A percentile compares a stretch with the other conserved stretches of the same genome.
These are phyloP conservation scores for Symbiodinium pilosum DNA, from an alignment of 73 alveolate species.

Conservation along the genomic window DNA sequence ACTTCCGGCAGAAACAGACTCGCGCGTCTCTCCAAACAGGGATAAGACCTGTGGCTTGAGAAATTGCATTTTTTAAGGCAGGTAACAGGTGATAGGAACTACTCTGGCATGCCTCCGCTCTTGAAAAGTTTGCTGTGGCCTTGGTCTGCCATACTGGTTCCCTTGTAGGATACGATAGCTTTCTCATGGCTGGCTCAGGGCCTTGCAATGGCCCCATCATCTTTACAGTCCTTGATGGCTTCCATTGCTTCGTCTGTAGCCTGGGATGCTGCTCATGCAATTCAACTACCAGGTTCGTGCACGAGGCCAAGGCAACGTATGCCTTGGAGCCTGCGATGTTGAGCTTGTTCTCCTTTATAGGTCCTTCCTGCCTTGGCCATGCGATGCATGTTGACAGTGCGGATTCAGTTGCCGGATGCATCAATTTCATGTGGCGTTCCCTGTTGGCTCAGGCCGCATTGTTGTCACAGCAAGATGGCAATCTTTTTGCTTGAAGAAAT, in stretches of 20 bases:
- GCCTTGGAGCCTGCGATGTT: constrained; percentile 79
- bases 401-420: too few relatives aligned
- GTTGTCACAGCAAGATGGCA: too few relatives aligned
- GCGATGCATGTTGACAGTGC: too few relatives aligned
- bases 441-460: too few relatives aligned
- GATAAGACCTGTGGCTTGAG: constrained; percentile 18
- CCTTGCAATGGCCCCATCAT: constrained; percentile 49
- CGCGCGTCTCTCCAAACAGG: constrained; percentile 80
- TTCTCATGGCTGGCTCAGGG: background rate
- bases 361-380: constrained; percentile 65
- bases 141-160: background rate
- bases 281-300: too few relatives aligned
- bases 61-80: background rate
- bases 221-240: constrained; percentile 66
- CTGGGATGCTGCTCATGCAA: background rate
- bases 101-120: background rate
- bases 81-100: background rate
- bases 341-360: constrained; percentile 63
- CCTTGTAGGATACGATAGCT: background rate
- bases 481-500: too few relatives aligned
- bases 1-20: constrained; percentile 67
- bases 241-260: constrained; percentile 75
- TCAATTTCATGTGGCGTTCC: too few relatives aligned
- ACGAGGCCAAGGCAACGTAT: constrained; percentile 16
- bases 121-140: constrained; percentile 69